These are phyloP conservation scores for Hypsizygus marmoreus DNA, from an alignment of 768 basidiomycete genomes.

Conservation along the genomic window DNA sequence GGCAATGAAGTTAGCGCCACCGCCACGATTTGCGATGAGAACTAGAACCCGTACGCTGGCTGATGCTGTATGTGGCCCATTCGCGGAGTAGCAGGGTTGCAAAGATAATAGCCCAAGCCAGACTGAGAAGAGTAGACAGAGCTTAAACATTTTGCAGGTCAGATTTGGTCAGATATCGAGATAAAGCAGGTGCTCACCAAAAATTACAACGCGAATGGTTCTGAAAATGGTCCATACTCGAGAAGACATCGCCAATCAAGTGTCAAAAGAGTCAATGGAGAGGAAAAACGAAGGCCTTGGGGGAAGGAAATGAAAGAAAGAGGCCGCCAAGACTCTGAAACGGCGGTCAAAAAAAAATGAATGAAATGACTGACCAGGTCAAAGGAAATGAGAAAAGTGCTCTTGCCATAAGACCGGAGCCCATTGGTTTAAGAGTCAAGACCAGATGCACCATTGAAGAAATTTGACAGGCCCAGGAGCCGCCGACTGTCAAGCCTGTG, in stretches of 20 bases:
- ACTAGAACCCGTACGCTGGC: constrained; percentile 29
- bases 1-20: neutral
- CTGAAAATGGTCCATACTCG: constrained; percentile 34
- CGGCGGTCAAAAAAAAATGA: constrained; percentile 17
- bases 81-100: constrained; percentile 35
- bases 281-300: constrained; percentile 9
- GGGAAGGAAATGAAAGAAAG: constrained; percentile 23
- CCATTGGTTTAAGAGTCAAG: constrained; percentile 2
- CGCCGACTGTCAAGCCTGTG: constrained; percentile 7
- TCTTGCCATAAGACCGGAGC: constrained; percentile 5
- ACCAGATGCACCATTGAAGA: neutral
- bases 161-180: neutral
- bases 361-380: constrained; percentile 20
- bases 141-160: constrained; percentile 28
- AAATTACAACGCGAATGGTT: constrained; percentile 31
- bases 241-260: constrained; percentile 20
- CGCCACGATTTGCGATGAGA: neutral
- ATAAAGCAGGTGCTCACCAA: constrained; percentile 29
- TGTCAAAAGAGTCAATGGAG: constrained; percentile 16
- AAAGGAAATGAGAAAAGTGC: constrained; percentile 20
- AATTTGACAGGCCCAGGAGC: constrained; percentile 6
- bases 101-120: constrained; percentile 34
- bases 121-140: constrained; percentile 31
- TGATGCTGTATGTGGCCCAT: constrained; percentile 31
- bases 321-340: constrained; percentile 31